These are phyloP conservation scores for Curvularia spicifera DNA, from an alignment of 2,329 filamentous ascomycete species.

Conservation along the genomic window DNA sequence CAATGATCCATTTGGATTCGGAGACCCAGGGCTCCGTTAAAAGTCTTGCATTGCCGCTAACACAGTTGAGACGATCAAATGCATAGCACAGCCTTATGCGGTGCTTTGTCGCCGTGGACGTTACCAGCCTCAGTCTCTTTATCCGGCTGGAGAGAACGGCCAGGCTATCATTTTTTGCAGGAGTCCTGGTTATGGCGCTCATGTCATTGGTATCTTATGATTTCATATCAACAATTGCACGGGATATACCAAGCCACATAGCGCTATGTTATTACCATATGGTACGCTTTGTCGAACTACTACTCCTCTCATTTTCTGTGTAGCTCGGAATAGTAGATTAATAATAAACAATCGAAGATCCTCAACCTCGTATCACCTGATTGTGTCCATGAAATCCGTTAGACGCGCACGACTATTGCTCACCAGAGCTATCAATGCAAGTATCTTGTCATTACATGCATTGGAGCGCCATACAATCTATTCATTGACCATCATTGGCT, in stretches of 20 bases:
- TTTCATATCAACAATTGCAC: slow-evolving; percentile 14
- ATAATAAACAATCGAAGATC: slow-evolving; percentile 16
- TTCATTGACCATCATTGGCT: neutral
- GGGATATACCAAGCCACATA: slow-evolving; percentile 24
- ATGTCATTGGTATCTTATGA: slow-evolving; percentile 13
- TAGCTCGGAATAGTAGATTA: slow-evolving; percentile 10
- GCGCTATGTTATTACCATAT: slow-evolving; percentile 23
- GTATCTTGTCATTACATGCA: neutral
- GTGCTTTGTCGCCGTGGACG: slow-evolving; percentile 1
- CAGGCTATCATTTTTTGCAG: slow-evolving; percentile 3
- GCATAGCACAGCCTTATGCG: neutral
- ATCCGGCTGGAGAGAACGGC: neutral
- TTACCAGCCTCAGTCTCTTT: neutral
- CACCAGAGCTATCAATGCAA: neutral
- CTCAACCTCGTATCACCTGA: neutral
- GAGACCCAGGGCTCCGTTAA: slow-evolving; percentile 45
- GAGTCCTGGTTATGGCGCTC: slow-evolving; percentile 12
- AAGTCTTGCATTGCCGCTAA: neutral
- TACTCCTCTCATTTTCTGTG: slow-evolving; percentile 18
- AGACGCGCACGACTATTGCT: neutral
- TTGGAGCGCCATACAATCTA: neutral
- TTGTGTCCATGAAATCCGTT: neutral
- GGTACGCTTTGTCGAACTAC: slow-evolving; percentile 24
- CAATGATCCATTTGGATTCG: slow-evolving; percentile 45
- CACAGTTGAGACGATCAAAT: neutral